Conservation (phyloP, 139 green algal species). For the Chlamydomonas urium region DNA sequence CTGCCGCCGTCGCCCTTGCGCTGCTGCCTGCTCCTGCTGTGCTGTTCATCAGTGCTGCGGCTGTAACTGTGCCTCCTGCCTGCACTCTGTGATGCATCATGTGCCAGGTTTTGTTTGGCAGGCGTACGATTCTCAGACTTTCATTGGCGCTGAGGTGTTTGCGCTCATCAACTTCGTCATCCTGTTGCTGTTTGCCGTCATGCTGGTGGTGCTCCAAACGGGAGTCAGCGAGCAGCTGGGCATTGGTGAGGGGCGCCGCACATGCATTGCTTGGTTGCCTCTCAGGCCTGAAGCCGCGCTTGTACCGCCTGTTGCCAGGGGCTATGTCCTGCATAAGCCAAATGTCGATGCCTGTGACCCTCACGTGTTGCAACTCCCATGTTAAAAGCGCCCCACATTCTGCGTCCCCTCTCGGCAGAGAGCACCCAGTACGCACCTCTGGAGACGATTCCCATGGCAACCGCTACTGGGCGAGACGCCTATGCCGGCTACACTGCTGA, state of each 20-base stretch:
- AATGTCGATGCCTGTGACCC: too few species aligned
- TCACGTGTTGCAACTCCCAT: not conserved
- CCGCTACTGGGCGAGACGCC: not conserved
- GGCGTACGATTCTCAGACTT: slow-evolving; percentile 11
- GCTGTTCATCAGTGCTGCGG: too few species aligned
- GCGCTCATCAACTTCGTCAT: slow-evolving; percentile 37
- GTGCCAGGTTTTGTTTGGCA: not conserved
- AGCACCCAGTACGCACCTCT: not conserved
- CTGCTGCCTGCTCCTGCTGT: too few species aligned
- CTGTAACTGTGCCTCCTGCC: too few species aligned
- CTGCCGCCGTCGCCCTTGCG: too few species aligned
- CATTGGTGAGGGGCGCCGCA: slow-evolving; percentile 19
- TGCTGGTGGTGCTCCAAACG: slow-evolving; percentile 36
- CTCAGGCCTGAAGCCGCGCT: not conserved
- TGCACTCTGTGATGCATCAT: not conserved
- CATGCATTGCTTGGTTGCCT: not conserved
- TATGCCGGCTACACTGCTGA: not conserved
- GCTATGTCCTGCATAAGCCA: too few species aligned
- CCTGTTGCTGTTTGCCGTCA: slow-evolving; percentile 40
- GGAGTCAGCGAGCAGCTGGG: slow-evolving; percentile 38
- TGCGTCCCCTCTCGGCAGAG: not conserved
- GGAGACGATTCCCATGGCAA: not conserved
- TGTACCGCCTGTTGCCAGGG: not conserved
- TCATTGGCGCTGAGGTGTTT: slow-evolving; percentile 34
- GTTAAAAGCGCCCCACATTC: not conserved